Conservation (phyloP, 495 filamentous ascomycete genomes). For the Lindgomyces ingoldianus region DNA sequence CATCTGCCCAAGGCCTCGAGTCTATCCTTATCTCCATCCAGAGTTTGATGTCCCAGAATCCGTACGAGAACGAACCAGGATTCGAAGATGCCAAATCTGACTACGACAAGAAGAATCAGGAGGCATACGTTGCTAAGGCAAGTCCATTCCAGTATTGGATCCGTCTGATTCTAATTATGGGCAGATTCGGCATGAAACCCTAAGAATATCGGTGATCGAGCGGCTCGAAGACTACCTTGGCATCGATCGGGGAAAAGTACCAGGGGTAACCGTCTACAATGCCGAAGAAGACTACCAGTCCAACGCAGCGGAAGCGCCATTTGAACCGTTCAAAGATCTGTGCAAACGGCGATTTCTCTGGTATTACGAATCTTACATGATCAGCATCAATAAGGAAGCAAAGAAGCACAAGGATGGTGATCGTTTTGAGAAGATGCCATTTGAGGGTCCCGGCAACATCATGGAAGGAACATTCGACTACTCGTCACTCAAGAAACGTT, state of each 20-base stretch:
- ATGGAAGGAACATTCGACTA: conserved; percentile 93
- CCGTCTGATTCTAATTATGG: neutral
- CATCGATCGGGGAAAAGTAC: conserved; percentile 56
- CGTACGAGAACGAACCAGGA: conserved; percentile 95
- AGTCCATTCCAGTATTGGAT: neutral
- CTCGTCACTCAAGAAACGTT: conserved; percentile 65
- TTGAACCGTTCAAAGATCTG: conserved; percentile 84
- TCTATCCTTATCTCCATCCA: conserved; percentile 95
- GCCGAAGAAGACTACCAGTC: conserved; percentile 56
- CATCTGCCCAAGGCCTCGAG: conserved; percentile 90
- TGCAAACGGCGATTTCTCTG: conserved; percentile 92
- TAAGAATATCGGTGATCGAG: conserved; percentile 83
- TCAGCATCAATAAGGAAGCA: conserved; percentile 65
- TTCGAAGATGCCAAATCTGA: conserved; percentile 72
- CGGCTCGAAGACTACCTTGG: conserved; percentile 78
- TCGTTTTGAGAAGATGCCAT: conserved; percentile 76
- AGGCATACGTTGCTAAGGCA: conserved; percentile 75
- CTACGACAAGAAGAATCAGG: conserved; percentile 71
- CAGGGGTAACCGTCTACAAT: conserved; percentile 48
- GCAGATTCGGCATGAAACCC: conserved; percentile 83
- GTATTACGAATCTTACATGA: conserved; percentile 88
- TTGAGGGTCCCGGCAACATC: conserved; percentile 73
- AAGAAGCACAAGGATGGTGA: conserved; percentile 59
- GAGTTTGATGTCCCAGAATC: conserved; percentile 89
- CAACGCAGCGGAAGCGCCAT: conserved; percentile 55